Base-by-base conservation (phyloP, 805 yeast species). In the Wickerhamiella australiensis region DNA sequence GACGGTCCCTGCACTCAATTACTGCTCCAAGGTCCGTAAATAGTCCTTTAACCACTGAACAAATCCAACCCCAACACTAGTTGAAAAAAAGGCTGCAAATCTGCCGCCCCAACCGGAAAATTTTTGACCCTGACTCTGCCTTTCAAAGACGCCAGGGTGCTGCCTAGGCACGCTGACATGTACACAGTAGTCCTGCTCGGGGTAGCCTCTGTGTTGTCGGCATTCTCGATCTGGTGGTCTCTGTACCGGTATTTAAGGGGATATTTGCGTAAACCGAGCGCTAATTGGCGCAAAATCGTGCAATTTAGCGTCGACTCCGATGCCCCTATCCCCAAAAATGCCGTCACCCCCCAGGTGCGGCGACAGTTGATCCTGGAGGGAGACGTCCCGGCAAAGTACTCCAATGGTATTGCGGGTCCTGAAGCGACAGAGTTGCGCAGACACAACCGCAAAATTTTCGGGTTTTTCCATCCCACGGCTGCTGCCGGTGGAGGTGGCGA, bases 401-500 rank as follows among this genome's bases (percentile, higher is more conserved):
- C 49, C 57, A 7, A 57, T 54, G 37, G 23, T 49, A 47, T 46
- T 48, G 23, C 53, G 46, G 15, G 46, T 12, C 42, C 42, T 5
- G 52, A 29, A 29, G 45, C 50, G 13, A 21, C 20, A 21, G 45
- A 52, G 33, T 59, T 56, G 27, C 52, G 52, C 27, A 52, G 47
- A 7, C 43, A 49, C 22, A 51, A 50, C 49, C 60, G 84, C 37
- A 56, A 71, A 8, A 64, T 85, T 9, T 81, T 70, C 61, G 99
- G 97, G 5, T 88, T 83, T 60, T 87, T 92, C 69, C 99, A 92
- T 66, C 98, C 98, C 0, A 84, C 81, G 58, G 87, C 96, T 55
- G 85, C 84, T 62, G 94, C 95, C 36, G 95, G 94, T 42, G 99
- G 99, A 17, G 99, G 99, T 26, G 99, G 99, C 21, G 99, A 92